phyloP scores from a whole-genome alignment of 768 basidiomycete genomes.

The Sporobolomyces phaffii region DNA sequence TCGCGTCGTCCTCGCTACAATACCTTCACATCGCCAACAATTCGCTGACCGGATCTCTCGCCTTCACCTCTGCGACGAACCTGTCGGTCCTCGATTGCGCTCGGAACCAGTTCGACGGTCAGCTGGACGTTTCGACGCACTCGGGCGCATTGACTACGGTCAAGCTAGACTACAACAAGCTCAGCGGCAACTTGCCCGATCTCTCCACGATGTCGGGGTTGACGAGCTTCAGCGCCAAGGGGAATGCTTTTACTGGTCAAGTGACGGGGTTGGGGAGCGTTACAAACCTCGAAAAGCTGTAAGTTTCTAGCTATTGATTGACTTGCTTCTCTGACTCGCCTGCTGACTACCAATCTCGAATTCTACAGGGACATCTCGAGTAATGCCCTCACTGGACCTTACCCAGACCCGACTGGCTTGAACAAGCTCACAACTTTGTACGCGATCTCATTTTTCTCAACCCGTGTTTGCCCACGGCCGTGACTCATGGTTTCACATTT shows the following conservation, averaged over 20 bases:
- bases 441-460: background rate
- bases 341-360: background rate
- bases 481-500: background rate
- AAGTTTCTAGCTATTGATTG: background rate
- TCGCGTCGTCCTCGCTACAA: slow-evolving; percentile 3
- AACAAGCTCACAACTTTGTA: background rate
- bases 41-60: slow-evolving; percentile 19
- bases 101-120: slow-evolving; percentile 25
- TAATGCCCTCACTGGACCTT: slow-evolving; percentile 9
- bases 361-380: slow-evolving; percentile 7
- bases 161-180: slow-evolving; percentile 29
- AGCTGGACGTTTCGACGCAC: slow-evolving; percentile 13
- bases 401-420: slow-evolving; percentile 17
- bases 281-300: slow-evolving; percentile 32
- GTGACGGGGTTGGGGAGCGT: slow-evolving; percentile 1
- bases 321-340: background rate
- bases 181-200: slow-evolving; percentile 24
- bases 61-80: slow-evolving; percentile 25
- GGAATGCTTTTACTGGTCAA: slow-evolving; percentile 27
- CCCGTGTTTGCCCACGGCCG: background rate
- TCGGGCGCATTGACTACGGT: slow-evolving; percentile 14
- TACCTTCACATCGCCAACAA: slow-evolving; percentile 34
- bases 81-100: slow-evolving; percentile 24
- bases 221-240: slow-evolving; percentile 19
- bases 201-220: background rate